phyloP scores from a whole-genome alignment of 2,329 filamentous ascomycete genomes.

The Cercospora beticola region DNA sequence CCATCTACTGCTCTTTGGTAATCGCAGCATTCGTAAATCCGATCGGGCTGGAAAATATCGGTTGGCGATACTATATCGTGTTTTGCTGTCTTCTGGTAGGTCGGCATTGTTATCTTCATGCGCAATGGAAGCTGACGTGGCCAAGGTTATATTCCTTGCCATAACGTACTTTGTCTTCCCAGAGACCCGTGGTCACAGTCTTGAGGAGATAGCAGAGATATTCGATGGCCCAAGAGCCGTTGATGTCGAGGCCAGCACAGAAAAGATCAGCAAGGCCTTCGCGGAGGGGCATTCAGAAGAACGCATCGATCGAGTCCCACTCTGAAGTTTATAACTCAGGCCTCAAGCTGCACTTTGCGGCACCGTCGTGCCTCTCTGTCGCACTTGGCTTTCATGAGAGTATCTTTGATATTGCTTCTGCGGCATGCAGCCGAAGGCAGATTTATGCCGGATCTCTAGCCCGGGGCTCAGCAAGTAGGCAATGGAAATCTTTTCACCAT shows the following conservation, averaged over 20 bases:
- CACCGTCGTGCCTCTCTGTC: background rate
- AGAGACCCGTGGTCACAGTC: constrained; percentile 33
- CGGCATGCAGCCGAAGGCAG: background rate
- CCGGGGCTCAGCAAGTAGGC: background rate
- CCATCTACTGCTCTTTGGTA: constrained; percentile 32
- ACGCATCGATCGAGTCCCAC: constrained; percentile 16
- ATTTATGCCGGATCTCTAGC: background rate
- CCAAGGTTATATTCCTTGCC: constrained; percentile 24
- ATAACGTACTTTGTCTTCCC: constrained; percentile 36
- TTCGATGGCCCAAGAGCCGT: constrained; percentile 39
- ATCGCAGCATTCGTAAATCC: constrained; percentile 42
- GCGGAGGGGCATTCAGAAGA: constrained; percentile 27
- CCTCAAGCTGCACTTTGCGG: background rate
- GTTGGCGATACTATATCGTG: constrained; percentile 36
- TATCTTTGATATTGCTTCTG: background rate
- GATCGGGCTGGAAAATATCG: constrained; percentile 35
- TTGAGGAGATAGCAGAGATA: constrained; percentile 48
- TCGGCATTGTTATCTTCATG: background rate
- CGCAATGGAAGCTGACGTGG: background rate
- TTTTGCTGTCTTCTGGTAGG: constrained; percentile 42
- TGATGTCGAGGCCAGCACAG: constrained; percentile 11
- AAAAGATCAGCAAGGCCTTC: constrained; percentile 19
- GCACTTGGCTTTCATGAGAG: background rate
- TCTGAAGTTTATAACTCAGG: background rate
- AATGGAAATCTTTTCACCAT: background rate